Conservation (phyloP, 345 rosid species). For the Eucalyptus marginata region DNA sequence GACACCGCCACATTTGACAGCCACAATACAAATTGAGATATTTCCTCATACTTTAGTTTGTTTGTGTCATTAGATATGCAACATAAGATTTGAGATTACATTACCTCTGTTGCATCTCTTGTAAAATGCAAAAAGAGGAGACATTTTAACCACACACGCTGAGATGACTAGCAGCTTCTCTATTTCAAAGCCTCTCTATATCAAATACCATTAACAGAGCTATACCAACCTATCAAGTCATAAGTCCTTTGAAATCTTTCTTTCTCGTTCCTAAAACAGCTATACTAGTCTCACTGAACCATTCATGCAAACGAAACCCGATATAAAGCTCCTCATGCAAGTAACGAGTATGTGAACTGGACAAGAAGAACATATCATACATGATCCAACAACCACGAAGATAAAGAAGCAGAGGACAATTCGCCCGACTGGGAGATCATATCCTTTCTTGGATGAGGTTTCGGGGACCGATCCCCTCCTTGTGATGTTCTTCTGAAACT, state of each 20-base stretch:
- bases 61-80: not conserved
- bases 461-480: conserved; percentile 20
- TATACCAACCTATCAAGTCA: not conserved
- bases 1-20: not conserved
- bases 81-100: not conserved
- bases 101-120: not conserved
- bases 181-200: not conserved
- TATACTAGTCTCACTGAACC: not conserved
- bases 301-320: not conserved
- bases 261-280: not conserved
- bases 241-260: not conserved
- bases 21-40: not conserved
- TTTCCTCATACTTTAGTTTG: not conserved
- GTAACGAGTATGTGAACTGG: not conserved
- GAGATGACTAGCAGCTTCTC: not conserved
- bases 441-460: conserved; percentile 10
- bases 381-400: conserved; percentile 26
- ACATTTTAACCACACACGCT: not conserved
- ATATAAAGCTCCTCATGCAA: not conserved
- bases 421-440: conserved; percentile 17
- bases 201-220: not conserved
- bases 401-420: conserved; percentile 20
- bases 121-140: not conserved
- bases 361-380: conserved; percentile 1
- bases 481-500: conserved; percentile 20